Conservation (phyloP, 225 moss, liverwort and hornwort genomes). For the Neckera pumila region DNA sequence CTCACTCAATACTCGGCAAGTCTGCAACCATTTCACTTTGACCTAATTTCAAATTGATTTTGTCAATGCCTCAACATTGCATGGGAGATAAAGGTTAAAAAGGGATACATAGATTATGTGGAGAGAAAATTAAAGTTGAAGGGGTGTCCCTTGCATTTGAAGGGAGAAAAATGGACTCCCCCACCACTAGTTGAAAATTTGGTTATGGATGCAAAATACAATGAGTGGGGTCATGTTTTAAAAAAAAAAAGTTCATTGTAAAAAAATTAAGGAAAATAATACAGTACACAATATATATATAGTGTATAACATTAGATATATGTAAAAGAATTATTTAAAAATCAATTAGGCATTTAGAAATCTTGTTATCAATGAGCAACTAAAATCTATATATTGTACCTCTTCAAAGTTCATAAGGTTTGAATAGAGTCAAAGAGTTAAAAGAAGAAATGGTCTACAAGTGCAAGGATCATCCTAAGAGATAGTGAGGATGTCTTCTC, state of each 20-base stretch:
- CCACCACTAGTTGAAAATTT: not conserved
- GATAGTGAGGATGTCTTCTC: too few species aligned
- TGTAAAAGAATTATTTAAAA: fast-evolving
- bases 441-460: too few species aligned
- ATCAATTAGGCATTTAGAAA: too few species aligned
- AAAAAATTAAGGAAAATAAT: not conserved
- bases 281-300: fast-evolving
- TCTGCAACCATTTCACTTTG: not conserved
- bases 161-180: too few species aligned
- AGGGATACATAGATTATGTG: fast-evolving
- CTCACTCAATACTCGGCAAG: not conserved
- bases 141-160: not conserved
- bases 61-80: not conserved
- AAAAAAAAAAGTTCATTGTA: too few species aligned
- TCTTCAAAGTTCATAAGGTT: too few species aligned
- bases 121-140: not conserved
- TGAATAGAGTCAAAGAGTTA: too few species aligned
- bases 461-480: too few species aligned
- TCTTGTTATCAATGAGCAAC: too few species aligned
- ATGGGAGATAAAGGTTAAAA: too few species aligned
- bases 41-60: too few species aligned
- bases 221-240: not conserved
- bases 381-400: too few species aligned
- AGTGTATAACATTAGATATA: not conserved
- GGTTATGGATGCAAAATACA: not conserved